Percentiles rank a stretch among this genome's conserved stretches.
Conservation (phyloP, 202 grass and related monocot genomes). For the Bolboschoenoplectus hybrid region DNA sequence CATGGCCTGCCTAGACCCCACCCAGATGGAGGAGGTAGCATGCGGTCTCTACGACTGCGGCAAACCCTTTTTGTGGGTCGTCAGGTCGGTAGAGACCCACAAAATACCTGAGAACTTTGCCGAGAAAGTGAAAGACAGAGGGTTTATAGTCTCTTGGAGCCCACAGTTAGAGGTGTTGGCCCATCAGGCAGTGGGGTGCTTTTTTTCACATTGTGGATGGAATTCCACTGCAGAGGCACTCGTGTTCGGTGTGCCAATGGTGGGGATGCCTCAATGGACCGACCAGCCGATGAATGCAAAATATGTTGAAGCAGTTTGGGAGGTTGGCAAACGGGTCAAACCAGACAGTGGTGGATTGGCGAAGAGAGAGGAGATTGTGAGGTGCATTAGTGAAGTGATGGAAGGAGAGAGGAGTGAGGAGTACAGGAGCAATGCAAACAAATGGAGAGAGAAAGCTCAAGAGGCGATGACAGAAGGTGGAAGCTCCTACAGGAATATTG, state of each 20-base stretch:
- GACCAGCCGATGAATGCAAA: slow-evolving; percentile 79
- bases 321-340: slow-evolving; percentile 52
- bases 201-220: slow-evolving; percentile 88
- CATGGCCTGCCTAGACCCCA: slow-evolving; percentile 23
- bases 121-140: slow-evolving; percentile 22
- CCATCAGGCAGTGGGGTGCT: slow-evolving; percentile 67
- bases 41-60: slow-evolving; percentile 41
- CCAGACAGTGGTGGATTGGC: slow-evolving; percentile 44
- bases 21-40: slow-evolving; percentile 55
- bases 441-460: slow-evolving; percentile 52
- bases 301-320: slow-evolving; percentile 76
- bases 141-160: slow-evolving; percentile 61
- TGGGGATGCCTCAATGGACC: slow-evolving; percentile 80
- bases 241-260: slow-evolving; percentile 62
- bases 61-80: slow-evolving; percentile 59
- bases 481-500: slow-evolving; percentile 74
- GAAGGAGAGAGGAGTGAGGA: slow-evolving; percentile 52
- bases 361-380: slow-evolving; percentile 56
- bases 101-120: slow-evolving; percentile 48
- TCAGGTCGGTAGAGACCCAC: slow-evolving; percentile 41
- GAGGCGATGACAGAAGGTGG: slow-evolving; percentile 52
- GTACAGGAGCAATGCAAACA: slow-evolving; percentile 46
- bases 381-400: slow-evolving; percentile 59
- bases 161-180: slow-evolving; percentile 86
- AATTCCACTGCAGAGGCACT: slow-evolving; percentile 83